phyloP scores from a whole-genome alignment of 2,329 filamentous ascomycete species.

The Aspergillus amoenus region DNA sequence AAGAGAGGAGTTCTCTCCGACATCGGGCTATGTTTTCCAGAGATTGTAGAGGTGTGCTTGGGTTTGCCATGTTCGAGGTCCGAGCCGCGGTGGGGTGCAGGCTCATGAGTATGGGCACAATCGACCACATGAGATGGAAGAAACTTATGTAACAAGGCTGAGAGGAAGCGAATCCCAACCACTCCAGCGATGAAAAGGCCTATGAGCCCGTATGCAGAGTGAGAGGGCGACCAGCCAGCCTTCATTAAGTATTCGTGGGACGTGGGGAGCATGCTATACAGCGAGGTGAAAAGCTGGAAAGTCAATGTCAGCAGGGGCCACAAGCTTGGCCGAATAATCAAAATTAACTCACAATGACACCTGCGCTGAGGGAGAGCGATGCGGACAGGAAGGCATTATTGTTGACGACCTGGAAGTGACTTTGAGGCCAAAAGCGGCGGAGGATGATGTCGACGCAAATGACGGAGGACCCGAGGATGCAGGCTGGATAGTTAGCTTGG shows the following conservation, averaged over 20 bases:
- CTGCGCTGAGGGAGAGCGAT: conserved; percentile 89
- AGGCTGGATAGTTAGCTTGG: conserved; percentile 38
- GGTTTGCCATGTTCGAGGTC: conserved; percentile 34
- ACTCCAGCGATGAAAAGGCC: conserved; percentile 50
- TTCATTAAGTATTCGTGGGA: conserved; percentile 74
- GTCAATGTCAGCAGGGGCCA: background rate
- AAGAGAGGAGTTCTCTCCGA: conserved; percentile 35
- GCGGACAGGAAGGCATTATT: conserved; percentile 84
- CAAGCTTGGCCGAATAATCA: background rate
- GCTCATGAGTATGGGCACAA: conserved; percentile 47
- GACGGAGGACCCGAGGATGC: conserved; percentile 72
- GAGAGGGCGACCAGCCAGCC: conserved; percentile 64
- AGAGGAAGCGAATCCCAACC: conserved; percentile 46
- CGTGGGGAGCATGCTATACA: conserved; percentile 91
- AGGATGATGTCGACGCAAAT: conserved; percentile 84
- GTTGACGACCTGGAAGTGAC: conserved; percentile 81
- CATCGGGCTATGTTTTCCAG: conserved; percentile 7
- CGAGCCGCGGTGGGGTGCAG: conserved; percentile 28
- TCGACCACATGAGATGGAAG: conserved; percentile 53
- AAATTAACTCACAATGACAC: conserved; percentile 74
- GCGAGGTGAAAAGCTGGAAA: conserved; percentile 76
- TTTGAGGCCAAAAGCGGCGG: conserved; percentile 69
- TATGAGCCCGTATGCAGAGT: conserved; percentile 56
- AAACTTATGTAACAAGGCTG: conserved; percentile 45
- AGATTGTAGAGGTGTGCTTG: conserved; percentile 22